Percentiles rank a stretch among this genome's conserved stretches.
Conservation (phyloP, 768 basidiomycete genomes). For the Paxillus involutus region DNA sequence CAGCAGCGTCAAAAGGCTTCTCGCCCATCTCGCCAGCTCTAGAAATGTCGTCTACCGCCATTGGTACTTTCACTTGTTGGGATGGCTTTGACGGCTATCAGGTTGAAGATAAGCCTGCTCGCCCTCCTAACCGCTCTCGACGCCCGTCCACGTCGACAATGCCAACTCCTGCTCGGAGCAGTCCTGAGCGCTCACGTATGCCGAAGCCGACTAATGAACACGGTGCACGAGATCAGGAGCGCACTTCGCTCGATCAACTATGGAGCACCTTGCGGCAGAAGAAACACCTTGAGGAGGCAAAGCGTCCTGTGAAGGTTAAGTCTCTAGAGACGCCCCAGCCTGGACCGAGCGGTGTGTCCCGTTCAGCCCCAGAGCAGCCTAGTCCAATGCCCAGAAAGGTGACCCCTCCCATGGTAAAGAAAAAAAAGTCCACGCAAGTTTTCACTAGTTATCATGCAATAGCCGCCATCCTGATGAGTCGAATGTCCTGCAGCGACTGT, state of each 20-base stretch:
- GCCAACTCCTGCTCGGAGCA: constrained; percentile 10
- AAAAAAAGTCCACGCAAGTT: constrained; percentile 64
- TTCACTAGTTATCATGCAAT: constrained; percentile 9
- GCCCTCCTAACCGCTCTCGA: constrained; percentile 20
- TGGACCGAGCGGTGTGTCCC: constrained; percentile 20
- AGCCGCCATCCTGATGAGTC: constrained; percentile 12
- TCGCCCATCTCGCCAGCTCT: constrained; percentile 14
- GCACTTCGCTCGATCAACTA: constrained; percentile 49
- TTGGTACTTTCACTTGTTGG: constrained; percentile 34
- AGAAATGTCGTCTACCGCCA: constrained; percentile 32
- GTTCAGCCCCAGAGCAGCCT: constrained; percentile 24
- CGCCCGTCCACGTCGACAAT: constrained; percentile 19
- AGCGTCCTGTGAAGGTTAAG: constrained; percentile 67
- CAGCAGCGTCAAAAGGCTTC: constrained; percentile 18
- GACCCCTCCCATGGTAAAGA: constrained; percentile 46
- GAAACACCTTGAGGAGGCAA: constrained; percentile 67
- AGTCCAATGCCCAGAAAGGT: constrained; percentile 23
- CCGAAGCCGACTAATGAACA: constrained; percentile 13
- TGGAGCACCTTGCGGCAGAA: constrained; percentile 65
- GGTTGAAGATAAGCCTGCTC: constrained; percentile 15
- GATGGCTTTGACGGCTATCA: constrained; percentile 30
- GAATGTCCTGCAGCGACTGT: constrained; percentile 36
- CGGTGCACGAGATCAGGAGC: constrained; percentile 23
- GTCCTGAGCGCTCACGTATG: constrained; percentile 21
- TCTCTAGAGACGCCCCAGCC: constrained; percentile 49